A percentile compares a stretch with the other conserved stretches of the same genome.
phyloP scores from a whole-genome alignment of 2,329 filamentous ascomycete genomes.

The Cytospora leucostoma region DNA sequence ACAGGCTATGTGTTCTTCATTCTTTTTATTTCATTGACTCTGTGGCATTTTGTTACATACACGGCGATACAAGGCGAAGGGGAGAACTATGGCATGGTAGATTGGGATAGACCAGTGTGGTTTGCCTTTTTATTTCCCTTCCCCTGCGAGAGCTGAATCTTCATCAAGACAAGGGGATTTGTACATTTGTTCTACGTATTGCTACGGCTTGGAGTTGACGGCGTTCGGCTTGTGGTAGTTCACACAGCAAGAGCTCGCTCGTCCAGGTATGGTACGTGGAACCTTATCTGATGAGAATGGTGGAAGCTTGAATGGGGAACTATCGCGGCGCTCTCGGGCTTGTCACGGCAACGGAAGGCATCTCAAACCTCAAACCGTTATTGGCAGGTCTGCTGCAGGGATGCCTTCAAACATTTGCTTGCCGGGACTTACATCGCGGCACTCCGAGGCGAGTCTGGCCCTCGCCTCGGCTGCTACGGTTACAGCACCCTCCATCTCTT shows the following conservation, averaged over 20 bases:
- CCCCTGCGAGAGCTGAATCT: not conserved
- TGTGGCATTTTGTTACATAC: not conserved
- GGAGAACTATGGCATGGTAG: not conserved
- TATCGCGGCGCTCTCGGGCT: not conserved
- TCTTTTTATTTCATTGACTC: not conserved
- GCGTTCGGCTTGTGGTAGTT: not conserved
- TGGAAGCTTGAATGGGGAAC: not conserved
- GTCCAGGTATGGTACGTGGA: not conserved
- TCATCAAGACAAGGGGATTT: not conserved
- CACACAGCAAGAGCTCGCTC: not conserved
- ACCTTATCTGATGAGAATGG: not conserved
- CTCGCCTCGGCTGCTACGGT: too few relatives aligned
- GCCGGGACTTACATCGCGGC: not conserved
- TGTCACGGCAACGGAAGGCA: not conserved
- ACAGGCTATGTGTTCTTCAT: not conserved
- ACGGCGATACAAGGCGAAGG: too few relatives aligned
- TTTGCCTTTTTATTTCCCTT: not conserved
- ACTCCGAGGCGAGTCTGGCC: too few relatives aligned
- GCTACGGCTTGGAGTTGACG: slow-evolving; percentile 8
- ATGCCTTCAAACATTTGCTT: not conserved
- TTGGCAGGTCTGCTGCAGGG: not conserved
- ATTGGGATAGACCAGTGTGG: slow-evolving; percentile 5
- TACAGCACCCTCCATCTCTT: too few relatives aligned
- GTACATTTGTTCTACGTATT: not conserved
- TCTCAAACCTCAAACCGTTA: not conserved